A percentile compares a stretch with the other conserved stretches of the same genome.
Conservation (phyloP, 768 basidiomycete species). For the Mycena maculata region DNA sequence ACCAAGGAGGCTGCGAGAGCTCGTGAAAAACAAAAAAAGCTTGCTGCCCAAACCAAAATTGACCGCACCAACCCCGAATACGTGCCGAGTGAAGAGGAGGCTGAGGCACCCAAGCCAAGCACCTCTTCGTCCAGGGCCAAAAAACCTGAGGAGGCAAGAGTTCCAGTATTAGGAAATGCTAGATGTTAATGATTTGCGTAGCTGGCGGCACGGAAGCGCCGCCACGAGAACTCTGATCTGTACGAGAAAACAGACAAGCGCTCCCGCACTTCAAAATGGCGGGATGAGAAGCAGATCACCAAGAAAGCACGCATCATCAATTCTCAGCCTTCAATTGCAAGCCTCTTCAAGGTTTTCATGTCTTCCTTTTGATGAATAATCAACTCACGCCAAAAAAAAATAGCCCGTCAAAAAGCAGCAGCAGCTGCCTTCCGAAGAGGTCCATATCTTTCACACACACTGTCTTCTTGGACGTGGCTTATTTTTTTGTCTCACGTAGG, state of each 20-base stretch:
- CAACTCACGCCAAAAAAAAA: background rate
- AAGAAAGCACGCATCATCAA: slow-evolving; percentile 13
- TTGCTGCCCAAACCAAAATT: slow-evolving; percentile 9
- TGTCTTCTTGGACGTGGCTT: background rate
- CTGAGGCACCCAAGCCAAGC: background rate
- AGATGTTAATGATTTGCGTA: background rate
- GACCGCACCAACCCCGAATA: slow-evolving; percentile 8
- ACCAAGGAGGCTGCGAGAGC: slow-evolving; percentile 16
- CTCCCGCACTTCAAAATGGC: slow-evolving; percentile 19
- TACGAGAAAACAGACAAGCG: slow-evolving; percentile 13
- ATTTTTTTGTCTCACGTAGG: background rate
- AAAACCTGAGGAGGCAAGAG: slow-evolving; percentile 9
- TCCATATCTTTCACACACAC: slow-evolving; percentile 6
- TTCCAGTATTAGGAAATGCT: background rate
- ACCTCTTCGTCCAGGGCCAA: slow-evolving; percentile 1
- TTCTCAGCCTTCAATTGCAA: slow-evolving; percentile 16
- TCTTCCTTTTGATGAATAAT: slow-evolving; percentile 7
- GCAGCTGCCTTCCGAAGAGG: background rate
- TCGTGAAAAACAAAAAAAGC: slow-evolving; percentile 18
- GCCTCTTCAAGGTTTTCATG: slow-evolving; percentile 13
- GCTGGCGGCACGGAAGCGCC: slow-evolving; percentile 12
- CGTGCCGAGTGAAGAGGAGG: slow-evolving; percentile 7
- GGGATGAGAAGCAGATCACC: slow-evolving; percentile 14
- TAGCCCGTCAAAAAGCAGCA: background rate
- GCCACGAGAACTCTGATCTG: slow-evolving; percentile 14